These are phyloP conservation scores for Aureobasidium subglaciale DNA, from an alignment of 2,329 filamentous ascomycete species.

Conservation along the genomic window DNA sequence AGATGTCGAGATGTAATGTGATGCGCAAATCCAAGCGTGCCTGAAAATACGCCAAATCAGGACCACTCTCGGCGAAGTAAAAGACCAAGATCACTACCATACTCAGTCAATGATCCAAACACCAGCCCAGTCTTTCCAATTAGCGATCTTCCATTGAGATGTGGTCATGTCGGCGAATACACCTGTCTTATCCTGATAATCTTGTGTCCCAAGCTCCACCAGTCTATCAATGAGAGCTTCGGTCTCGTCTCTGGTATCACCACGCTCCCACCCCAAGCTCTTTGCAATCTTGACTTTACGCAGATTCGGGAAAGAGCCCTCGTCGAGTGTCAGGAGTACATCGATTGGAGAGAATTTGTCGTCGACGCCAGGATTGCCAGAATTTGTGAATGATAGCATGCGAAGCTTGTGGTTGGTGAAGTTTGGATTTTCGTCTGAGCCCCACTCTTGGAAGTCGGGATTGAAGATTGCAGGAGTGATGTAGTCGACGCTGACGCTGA, in stretches of 20 bases:
- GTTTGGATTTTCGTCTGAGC: not conserved
- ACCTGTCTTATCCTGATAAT: slow-evolving; percentile 27
- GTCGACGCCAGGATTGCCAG: slow-evolving; percentile 29
- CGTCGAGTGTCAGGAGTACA: slow-evolving; percentile 35
- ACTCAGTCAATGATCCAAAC: slow-evolving; percentile 18
- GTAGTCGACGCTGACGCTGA: slow-evolving; percentile 42
- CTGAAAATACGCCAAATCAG: not conserved
- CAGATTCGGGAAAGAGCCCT: slow-evolving; percentile 34
- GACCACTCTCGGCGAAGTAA: no score
- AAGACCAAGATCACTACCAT: not conserved
- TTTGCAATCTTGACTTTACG: slow-evolving; percentile 32
- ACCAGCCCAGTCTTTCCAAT: slow-evolving; percentile 19
- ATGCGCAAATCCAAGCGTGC: slow-evolving; percentile 3
- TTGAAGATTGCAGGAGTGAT: slow-evolving; percentile 37
- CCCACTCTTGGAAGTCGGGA: slow-evolving; percentile 13
- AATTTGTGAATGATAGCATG: slow-evolving; percentile 34
- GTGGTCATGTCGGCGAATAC: slow-evolving; percentile 15
- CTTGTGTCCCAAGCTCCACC: slow-evolving; percentile 32
- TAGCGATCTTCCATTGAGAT: slow-evolving; percentile 16
- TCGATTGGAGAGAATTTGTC: slow-evolving; percentile 37
- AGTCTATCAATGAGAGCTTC: slow-evolving; percentile 34
- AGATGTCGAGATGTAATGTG: not conserved
- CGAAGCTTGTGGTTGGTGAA: slow-evolving; percentile 28
- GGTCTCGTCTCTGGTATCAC: slow-evolving; percentile 28
- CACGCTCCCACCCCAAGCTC: slow-evolving; percentile 34